phyloP scores from a whole-genome alignment of 2,329 filamentous ascomycete genomes.

The Fusarium sulawesiense region DNA sequence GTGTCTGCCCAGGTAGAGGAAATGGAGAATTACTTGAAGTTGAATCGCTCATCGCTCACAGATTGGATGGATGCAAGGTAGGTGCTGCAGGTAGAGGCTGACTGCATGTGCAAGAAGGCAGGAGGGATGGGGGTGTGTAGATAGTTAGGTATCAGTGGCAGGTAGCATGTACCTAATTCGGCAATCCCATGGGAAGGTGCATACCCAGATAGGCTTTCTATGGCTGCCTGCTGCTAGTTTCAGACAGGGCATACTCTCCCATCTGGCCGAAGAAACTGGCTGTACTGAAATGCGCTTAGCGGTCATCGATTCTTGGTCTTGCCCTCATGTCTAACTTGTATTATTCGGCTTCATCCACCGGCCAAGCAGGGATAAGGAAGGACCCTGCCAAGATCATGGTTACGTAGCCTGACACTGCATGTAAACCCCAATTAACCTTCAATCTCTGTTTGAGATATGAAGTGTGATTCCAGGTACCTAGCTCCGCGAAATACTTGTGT shows the following conservation, averaged over 20 bases:
- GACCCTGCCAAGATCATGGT: not conserved
- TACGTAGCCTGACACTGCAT: not conserved
- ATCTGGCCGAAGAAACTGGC: not conserved
- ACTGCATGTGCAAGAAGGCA: conserved; percentile 1
- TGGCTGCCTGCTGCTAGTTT: conserved; percentile 5
- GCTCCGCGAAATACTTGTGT: not conserved
- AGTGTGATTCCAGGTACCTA: not conserved
- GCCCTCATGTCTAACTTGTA: not conserved
- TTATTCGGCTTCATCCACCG: not conserved
- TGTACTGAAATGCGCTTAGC: not conserved
- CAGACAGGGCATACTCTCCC: not conserved
- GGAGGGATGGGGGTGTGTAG: not conserved
- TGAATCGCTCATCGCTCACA: not conserved
- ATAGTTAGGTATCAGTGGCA: not conserved
- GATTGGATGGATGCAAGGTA: not conserved
- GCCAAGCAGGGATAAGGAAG: not conserved
- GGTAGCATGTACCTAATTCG: not conserved
- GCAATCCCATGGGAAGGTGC: not conserved
- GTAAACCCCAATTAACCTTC: no score
- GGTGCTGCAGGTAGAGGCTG: not conserved
- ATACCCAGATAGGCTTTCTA: not conserved
- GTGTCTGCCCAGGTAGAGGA: not conserved
- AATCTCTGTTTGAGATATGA: not conserved
- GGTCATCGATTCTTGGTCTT: not conserved
- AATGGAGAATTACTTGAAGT: not conserved